phyloP scores from a whole-genome alignment of 208 protist species.

The Phytomonas francai region DNA sequence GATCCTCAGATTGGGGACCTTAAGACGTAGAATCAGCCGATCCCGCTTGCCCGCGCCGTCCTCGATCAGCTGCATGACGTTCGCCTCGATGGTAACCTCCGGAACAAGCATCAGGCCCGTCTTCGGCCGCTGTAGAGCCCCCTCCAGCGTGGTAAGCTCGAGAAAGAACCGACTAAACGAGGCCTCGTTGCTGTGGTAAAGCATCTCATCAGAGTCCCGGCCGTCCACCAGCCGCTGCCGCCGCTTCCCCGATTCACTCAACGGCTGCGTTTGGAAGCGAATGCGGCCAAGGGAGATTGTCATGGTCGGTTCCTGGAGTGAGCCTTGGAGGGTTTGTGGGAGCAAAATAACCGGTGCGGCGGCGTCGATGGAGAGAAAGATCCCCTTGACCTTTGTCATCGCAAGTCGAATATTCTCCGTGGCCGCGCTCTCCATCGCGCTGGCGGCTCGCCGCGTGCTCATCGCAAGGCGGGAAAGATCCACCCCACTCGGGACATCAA shows the following conservation, averaged over 20 bases:
- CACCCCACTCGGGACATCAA: slow-evolving; percentile 47
- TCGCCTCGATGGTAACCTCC: slow-evolving; percentile 54
- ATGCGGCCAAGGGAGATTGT: slow-evolving; percentile 65
- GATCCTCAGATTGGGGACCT: slow-evolving; percentile 51
- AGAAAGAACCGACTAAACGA: slow-evolving; percentile 69
- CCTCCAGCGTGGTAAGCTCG: slow-evolving; percentile 61
- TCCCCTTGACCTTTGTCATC: slow-evolving; percentile 50
- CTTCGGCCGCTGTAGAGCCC: slow-evolving; percentile 38
- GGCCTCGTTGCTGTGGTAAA: slow-evolving; percentile 70
- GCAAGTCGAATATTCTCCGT: slow-evolving; percentile 50
- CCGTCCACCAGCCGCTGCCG: slow-evolving; percentile 14
- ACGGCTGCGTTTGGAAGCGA: slow-evolving; percentile 48
- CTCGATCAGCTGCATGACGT: slow-evolving; percentile 72
- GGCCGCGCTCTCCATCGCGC: slow-evolving; percentile 43
- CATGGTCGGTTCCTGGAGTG: slow-evolving; percentile 39
- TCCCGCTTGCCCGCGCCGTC: slow-evolving; percentile 35
- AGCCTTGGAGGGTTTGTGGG: slow-evolving; percentile 36
- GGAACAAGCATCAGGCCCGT: slow-evolving; percentile 68
- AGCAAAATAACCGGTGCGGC: slow-evolving; percentile 67
- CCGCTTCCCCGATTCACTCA: slow-evolving; percentile 56
- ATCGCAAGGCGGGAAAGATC: slow-evolving; percentile 40
- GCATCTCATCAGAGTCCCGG: slow-evolving; percentile 37
- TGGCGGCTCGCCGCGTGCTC: slow-evolving; percentile 35
- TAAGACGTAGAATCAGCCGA: slow-evolving; percentile 59
- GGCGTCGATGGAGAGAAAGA: slow-evolving; percentile 65